Percentiles rank a stretch among this genome's conserved stretches.
phyloP scores from a whole-genome alignment of 345 rosid species.

The Hypericum androsaemum region DNA sequence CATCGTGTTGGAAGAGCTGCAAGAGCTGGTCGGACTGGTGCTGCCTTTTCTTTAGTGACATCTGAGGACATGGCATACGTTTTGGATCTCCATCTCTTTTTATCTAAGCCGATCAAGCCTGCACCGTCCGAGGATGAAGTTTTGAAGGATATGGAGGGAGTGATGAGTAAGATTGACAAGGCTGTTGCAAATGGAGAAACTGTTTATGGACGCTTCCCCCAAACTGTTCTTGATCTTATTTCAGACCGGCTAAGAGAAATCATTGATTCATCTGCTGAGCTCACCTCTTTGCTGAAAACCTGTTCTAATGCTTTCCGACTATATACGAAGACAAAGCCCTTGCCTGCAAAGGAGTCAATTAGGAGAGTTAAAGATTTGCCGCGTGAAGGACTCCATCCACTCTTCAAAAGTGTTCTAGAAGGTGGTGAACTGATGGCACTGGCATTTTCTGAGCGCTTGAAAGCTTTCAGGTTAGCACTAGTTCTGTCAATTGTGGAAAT shows the following conservation, averaged over 20 bases:
- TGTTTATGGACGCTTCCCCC: slow-evolving; percentile 88
- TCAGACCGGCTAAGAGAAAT: slow-evolving; percentile 60
- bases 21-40: slow-evolving; percentile 88
- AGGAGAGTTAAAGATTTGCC: slow-evolving; percentile 78
- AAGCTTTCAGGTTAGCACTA: slow-evolving; percentile 58
- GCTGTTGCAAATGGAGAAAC: slow-evolving; percentile 83
- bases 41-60: slow-evolving; percentile 84
- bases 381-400: slow-evolving; percentile 78
- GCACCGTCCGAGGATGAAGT: slow-evolving; percentile 94
- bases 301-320: slow-evolving; percentile 80
- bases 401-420: slow-evolving; percentile 62
- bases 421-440: slow-evolving; percentile 82
- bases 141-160: slow-evolving; percentile 65
- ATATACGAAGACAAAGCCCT: slow-evolving; percentile 76
- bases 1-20: slow-evolving; percentile 97
- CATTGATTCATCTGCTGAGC: slow-evolving; percentile 76
- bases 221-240: slow-evolving; percentile 71
- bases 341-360: slow-evolving; percentile 83
- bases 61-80: slow-evolving; percentile 83
- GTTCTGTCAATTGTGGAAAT: not conserved
- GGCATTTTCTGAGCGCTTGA: slow-evolving; percentile 84
- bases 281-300: slow-evolving; percentile 55
- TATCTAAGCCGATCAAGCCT: slow-evolving; percentile 75
- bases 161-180: slow-evolving; percentile 52
- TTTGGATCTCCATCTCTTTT: slow-evolving; percentile 88